phyloP scores from a whole-genome alignment of 2,329 filamentous ascomycete genomes.

The Cladosporium sp. region DNA sequence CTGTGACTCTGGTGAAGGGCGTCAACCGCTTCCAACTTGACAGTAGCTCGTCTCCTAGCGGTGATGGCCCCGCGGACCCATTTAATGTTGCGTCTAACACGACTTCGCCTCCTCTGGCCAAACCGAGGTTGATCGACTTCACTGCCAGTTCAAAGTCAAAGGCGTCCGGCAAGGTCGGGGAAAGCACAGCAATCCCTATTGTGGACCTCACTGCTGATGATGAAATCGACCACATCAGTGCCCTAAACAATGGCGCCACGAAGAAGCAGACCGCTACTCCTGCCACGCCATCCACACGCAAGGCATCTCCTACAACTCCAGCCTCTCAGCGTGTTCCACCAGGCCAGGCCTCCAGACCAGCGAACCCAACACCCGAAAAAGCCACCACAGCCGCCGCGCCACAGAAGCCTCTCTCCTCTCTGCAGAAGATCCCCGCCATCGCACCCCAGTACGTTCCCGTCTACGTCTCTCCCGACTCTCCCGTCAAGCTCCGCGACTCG shows the following conservation, averaged over 20 bases:
- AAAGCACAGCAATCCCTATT: background rate
- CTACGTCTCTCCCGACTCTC: conserved; percentile 9
- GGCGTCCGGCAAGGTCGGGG: background rate
- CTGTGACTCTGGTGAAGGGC: background rate
- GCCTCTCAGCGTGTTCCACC: background rate
- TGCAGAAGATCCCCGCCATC: conserved; percentile 8
- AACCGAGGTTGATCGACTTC: background rate
- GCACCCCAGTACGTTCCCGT: background rate
- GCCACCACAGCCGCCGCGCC: background rate
- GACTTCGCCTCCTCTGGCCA: background rate
- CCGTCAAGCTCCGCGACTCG: conserved; percentile 17
- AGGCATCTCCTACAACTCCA: background rate
- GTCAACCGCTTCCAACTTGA: background rate
- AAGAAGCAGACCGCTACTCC: background rate
- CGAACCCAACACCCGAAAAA: background rate
- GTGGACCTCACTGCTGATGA: background rate
- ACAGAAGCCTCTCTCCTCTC: background rate
- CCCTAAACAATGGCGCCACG: background rate
- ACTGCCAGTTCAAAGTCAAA: background rate
- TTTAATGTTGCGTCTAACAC: background rate
- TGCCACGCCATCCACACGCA: background rate
- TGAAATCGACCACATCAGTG: background rate
- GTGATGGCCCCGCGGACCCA: background rate
- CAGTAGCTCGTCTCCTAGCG: background rate
- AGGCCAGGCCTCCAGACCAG: background rate